Evolutionary conservation across 2,329 filamentous ascomycete species (phyloP).

Genomic region (Pseudovirgaria hyperparasitica): DNA sequence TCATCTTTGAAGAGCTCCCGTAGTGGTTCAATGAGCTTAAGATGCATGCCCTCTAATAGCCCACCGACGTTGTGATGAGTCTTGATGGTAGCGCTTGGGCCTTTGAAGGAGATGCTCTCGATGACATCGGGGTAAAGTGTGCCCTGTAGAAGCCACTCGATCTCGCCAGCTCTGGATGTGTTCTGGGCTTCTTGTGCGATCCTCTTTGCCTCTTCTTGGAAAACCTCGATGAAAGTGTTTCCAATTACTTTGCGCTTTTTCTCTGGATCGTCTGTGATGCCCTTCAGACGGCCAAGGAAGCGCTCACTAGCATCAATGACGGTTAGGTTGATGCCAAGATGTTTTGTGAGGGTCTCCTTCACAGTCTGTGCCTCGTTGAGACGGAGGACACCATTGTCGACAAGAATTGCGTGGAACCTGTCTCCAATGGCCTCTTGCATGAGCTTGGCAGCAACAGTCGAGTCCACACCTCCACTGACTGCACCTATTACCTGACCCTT

Average conservation of each 20-base stretch:
- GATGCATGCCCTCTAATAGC: constrained; percentile 47
- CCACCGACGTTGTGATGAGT: constrained; percentile 65
- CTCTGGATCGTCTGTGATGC: constrained; percentile 64
- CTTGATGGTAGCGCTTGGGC: constrained; percentile 59
- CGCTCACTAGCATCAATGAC: constrained; percentile 67
- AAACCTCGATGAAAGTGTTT: constrained; percentile 67
- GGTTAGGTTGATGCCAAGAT: constrained; percentile 82
- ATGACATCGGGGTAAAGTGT: constrained; percentile 69
- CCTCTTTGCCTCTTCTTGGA: constrained; percentile 63
- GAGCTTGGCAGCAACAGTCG: constrained; percentile 73
- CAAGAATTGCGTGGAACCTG: constrained; percentile 71
- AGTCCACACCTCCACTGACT: constrained; percentile 76
- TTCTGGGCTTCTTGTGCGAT: constrained; percentile 61
- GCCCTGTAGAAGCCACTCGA: constrained; percentile 80
- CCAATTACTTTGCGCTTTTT: constrained; percentile 88
- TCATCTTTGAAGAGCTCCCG: constrained; percentile 77
- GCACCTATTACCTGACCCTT: constrained; percentile 72
- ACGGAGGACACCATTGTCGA: constrained; percentile 79
- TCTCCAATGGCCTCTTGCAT: constrained; percentile 81
- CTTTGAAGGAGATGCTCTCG: constrained; percentile 60
- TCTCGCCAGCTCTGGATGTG: constrained; percentile 55
- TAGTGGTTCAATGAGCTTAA: constrained; percentile 68
- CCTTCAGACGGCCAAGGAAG: constrained; percentile 66
- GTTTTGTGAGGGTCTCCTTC: constrained; percentile 61
- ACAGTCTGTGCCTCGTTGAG: constrained; percentile 75